phyloP scores from a whole-genome alignment of 176 grass and related monocot genomes.

The Carex littledalei region DNA sequence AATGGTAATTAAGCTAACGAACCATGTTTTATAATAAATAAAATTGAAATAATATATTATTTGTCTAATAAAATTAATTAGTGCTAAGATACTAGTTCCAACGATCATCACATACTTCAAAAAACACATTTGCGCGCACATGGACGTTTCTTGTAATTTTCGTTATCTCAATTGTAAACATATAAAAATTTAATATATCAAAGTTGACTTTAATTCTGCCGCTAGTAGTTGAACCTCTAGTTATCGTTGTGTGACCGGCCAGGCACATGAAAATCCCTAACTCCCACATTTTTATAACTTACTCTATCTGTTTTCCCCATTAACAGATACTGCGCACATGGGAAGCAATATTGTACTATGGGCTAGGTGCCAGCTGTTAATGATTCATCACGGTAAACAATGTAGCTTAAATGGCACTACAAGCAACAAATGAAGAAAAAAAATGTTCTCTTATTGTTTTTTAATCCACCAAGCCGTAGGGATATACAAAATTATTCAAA shows the following conservation, averaged over 20 bases:
- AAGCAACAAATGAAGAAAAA: neutral
- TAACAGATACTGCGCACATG: neutral
- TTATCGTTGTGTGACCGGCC: neutral
- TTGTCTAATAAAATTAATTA: neutral
- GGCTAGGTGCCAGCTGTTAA: neutral
- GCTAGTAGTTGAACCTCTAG: neutral
- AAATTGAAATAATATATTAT: neutral
- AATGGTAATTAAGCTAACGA: neutral
- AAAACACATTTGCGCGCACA: neutral
- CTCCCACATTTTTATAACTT: neutral
- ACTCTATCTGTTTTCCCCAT: neutral
- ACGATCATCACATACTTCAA: neutral
- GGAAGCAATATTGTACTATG: neutral
- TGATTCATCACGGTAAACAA: neutral
- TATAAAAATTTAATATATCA: neutral
- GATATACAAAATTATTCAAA: too few species aligned
- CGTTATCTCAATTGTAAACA: neutral
- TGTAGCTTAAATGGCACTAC: neutral
- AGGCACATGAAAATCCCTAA: constrained; percentile 10
- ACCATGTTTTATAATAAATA: too few species aligned
- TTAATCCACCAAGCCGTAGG: neutral
- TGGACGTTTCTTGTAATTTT: neutral
- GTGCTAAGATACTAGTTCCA: neutral
- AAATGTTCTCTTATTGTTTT: too few species aligned
- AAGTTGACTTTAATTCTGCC: constrained; percentile 1